A percentile compares a stretch with the other conserved stretches of the same genome.
These are phyloP conservation scores for Tinospora cordifolia DNA, from an alignment of 164 flowering plant species.

Conservation along the genomic window DNA sequence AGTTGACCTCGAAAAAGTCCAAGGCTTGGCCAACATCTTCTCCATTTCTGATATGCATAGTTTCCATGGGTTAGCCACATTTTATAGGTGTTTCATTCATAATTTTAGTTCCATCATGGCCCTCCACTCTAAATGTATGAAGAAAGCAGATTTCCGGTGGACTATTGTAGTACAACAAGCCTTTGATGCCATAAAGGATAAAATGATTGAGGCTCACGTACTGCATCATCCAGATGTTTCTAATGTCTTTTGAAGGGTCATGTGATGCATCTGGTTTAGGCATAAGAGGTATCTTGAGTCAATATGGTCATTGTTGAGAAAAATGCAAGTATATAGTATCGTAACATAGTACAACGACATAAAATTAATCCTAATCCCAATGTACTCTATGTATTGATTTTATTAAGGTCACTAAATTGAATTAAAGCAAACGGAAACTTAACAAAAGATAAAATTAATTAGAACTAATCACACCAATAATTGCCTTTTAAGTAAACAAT, in stretches of 20 bases:
- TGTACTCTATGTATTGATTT: too few relatives aligned
- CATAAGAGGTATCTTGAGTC: not conserved
- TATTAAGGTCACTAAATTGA: too few relatives aligned
- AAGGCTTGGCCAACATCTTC: not conserved
- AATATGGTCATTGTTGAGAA: too few relatives aligned
- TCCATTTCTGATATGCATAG: too few relatives aligned
- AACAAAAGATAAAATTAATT: too few relatives aligned
- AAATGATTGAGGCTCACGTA: not conserved
- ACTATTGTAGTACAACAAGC: not conserved
- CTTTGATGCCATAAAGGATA: not conserved
- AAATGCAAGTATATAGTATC: too few relatives aligned
- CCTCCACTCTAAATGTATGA: not conserved
- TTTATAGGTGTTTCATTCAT: not conserved
- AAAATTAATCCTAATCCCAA: too few relatives aligned
- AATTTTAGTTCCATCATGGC: not conserved
- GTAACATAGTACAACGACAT: too few relatives aligned
- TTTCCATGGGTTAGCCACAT: too few relatives aligned
- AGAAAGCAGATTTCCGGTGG: not conserved
- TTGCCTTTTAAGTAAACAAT: too few relatives aligned
- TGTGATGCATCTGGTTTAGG: not conserved
- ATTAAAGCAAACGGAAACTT: too few relatives aligned
- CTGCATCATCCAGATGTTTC: not conserved
- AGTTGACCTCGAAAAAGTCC: not conserved
- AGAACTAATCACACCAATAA: too few relatives aligned
- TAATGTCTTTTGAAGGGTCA: not conserved